These are phyloP conservation scores for Penicillium flavigenum DNA, from an alignment of 495 filamentous ascomycete species.

Conservation along the genomic window DNA sequence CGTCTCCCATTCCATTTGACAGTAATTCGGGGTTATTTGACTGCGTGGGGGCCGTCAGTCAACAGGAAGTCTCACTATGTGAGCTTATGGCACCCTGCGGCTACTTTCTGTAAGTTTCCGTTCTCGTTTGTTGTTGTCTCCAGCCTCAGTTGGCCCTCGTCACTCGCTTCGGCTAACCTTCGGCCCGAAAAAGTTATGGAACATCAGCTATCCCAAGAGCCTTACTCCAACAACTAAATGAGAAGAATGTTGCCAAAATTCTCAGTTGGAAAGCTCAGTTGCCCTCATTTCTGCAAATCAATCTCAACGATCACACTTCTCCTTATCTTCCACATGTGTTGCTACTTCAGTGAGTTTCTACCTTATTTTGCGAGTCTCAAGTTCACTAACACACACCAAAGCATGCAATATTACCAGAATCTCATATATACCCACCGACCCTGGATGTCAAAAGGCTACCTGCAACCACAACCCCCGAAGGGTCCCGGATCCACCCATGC, in stretches of 20 bases:
- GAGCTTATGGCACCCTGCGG: conserved; percentile 31
- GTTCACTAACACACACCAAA: conserved; percentile 7
- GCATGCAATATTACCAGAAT: conserved; percentile 34
- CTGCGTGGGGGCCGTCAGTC: conserved; percentile 12
- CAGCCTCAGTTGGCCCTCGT: neutral
- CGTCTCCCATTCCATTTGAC: neutral
- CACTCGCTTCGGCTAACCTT: neutral
- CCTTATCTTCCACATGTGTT: conserved; percentile 33
- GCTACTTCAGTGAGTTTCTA: conserved; percentile 30
- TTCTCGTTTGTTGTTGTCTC: neutral
- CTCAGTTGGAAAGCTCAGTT: conserved; percentile 29
- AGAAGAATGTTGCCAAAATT: conserved; percentile 23
- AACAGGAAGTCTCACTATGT: conserved; percentile 28
- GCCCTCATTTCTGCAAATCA: conserved; percentile 23
- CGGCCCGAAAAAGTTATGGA: conserved; percentile 14
- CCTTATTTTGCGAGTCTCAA: neutral
- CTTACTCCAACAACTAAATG: conserved; percentile 20
- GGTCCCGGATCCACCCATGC: conserved; percentile 25
- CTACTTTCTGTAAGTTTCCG: conserved; percentile 17
- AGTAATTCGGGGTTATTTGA: conserved; percentile 1
- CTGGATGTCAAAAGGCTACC: conserved; percentile 26
- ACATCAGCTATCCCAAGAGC: conserved; percentile 15
- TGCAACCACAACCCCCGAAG: conserved; percentile 24
- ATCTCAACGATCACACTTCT: conserved; percentile 16
- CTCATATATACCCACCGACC: conserved; percentile 31